Evolutionary conservation across 2,329 filamentous ascomycete species (phyloP), one percentile per base, ranked within the genome.

Genomic region (Cytospora chrysosperma): DNA sequence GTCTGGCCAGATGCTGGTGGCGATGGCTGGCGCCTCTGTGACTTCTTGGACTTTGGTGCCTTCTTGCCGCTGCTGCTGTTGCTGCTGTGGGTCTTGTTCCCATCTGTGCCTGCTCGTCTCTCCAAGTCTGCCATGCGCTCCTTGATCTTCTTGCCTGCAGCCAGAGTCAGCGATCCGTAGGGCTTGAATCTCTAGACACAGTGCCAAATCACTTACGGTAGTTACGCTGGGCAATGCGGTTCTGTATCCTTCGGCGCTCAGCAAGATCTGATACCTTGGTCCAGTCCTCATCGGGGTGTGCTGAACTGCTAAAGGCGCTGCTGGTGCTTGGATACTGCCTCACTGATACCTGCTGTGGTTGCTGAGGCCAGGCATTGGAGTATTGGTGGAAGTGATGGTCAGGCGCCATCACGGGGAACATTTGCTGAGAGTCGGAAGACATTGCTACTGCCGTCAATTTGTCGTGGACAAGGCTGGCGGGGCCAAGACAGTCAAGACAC

Each of bases 261-360:
- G 93, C 94, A 65, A 98, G 88, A 77, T 98, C 94, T 63, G 94
- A 96, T 75, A 98, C 97, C 86, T 97, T 96, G 74, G 94, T 97
- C 94, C 94, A 98, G 81, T 98, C 94, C 80, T 98, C 94, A 74
- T 97, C 93, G 61, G 94, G 91, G 76, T 96, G 96, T 71, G 93
- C 94, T 68, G 92, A 96, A 72, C 90, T 90, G 79, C 92, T 96
- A 82, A 96, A 97, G 70, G 94, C 94, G 79, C 92, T 97, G 81
- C 92, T 97, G 67, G 91, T 96, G 75, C 88, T 66, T 30, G 64
- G 64, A 49, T 66, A 66, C 37, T 66, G 64, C 34, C 64, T 63
- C 30, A 64, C 61, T 6, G 64, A 66, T 32, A 66, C 64, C 53
- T 63, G 64, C 37, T 66, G 64, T 34, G 61, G 27, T 50, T 66